phyloP scores from a whole-genome alignment of 345 rosid genomes.

The Citrus maxima region DNA sequence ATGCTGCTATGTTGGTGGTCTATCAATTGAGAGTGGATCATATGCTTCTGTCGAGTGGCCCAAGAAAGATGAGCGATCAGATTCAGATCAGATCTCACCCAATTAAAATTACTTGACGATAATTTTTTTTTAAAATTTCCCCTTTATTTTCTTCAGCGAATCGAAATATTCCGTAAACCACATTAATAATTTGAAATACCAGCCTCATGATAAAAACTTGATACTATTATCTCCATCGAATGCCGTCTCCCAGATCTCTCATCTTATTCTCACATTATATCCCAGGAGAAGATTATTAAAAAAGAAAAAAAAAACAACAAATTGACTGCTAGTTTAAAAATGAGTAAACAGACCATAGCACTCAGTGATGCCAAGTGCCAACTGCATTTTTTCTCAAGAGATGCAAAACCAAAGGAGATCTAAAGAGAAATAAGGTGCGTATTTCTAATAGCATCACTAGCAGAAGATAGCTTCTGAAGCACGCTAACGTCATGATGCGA shows the following conservation, averaged over 20 bases:
- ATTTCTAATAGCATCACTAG: not conserved
- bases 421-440: not conserved
- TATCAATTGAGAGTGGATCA: not conserved
- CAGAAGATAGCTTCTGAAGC: not conserved
- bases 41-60: not conserved
- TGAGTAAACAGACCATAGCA: not conserved
- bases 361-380: not conserved
- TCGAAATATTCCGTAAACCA: not conserved
- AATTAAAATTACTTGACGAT: not conserved
- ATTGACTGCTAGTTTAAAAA: not conserved
- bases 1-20: not conserved
- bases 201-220: too few species aligned
- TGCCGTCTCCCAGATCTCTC: too few species aligned
- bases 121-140: not conserved
- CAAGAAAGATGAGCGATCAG: not conserved
- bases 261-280: not conserved
- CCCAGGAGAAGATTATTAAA: too few species aligned
- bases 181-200: too few species aligned
- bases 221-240: too few species aligned
- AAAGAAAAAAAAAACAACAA: not conserved
- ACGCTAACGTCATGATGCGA: not conserved
- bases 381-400: not conserved
- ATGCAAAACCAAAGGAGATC: not conserved
- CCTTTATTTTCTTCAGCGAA: too few species aligned
- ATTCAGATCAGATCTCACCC: not conserved